phyloP scores from a whole-genome alignment of 164 flowering plant species.

The Santalum album region DNA sequence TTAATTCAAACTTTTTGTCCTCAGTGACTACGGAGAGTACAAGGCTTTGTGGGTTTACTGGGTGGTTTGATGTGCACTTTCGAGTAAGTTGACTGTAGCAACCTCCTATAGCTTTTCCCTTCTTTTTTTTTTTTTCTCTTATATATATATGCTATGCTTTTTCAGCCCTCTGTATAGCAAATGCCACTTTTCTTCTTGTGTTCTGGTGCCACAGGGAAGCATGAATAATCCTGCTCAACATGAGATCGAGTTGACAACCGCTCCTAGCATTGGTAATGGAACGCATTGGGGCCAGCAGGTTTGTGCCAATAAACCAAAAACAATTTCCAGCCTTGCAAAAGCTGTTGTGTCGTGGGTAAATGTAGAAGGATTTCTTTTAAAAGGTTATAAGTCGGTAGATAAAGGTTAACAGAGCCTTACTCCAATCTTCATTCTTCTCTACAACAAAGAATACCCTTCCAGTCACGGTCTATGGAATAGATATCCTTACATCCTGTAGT shows the following conservation, averaged over 20 bases:
- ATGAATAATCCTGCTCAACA: constrained; percentile 47
- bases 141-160: neutral
- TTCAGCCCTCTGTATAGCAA: no score
- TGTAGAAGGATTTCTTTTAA: no score
- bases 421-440: no score
- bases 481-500: no score
- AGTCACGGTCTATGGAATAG: no score
- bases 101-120: no score
- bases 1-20: constrained; percentile 45
- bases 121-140: neutral
- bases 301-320: constrained; percentile 2
- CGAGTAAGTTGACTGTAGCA: constrained; percentile 59
- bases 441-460: no score
- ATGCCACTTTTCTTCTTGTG: no score
- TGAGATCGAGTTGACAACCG: constrained; percentile 85
- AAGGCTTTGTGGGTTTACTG: constrained; percentile 69
- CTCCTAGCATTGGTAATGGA: constrained; percentile 56
- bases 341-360: no score
- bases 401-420: no score
- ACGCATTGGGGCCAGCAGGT: constrained; percentile 99
- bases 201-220: constrained; percentile 52
- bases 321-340: no score
- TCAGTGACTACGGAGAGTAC: constrained; percentile 37
- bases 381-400: no score
- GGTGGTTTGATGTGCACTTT: constrained; percentile 99